Percentiles rank a stretch among this genome's conserved stretches.
Conservation (phyloP, 2,329 filamentous ascomycete genomes). For the Ophiocordyceps unilateralis region DNA sequence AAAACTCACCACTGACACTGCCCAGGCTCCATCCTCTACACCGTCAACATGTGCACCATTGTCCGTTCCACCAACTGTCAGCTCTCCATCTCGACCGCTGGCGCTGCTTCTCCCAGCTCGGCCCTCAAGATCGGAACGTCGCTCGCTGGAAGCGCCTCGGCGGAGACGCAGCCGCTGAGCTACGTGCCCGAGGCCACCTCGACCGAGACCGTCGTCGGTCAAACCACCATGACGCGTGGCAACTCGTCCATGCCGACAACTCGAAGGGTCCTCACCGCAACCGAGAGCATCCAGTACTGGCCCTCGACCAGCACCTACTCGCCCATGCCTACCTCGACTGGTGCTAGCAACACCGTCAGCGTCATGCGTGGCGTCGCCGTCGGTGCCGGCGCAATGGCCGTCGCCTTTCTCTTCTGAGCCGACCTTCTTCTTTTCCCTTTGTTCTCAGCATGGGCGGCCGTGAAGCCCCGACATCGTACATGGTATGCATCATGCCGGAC, state of each 20-base stretch:
- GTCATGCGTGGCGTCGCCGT: slow-evolving; percentile 8
- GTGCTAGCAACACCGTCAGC: slow-evolving; percentile 10
- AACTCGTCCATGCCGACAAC: slow-evolving; percentile 5
- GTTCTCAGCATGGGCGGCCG: background rate
- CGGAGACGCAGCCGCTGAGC: background rate
- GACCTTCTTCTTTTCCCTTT: background rate
- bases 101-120: slow-evolving; percentile 1
- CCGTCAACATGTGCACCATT: slow-evolving; percentile 19
- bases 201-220: slow-evolving; percentile 1
- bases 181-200: slow-evolving; percentile 1
- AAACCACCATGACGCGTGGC: slow-evolving; percentile 6
- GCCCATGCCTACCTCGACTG: slow-evolving; percentile 10
- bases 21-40: slow-evolving; percentile 13
- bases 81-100: slow-evolving; percentile 11
- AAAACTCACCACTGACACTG: background rate
- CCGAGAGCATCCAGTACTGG: background rate
- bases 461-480: slow-evolving; percentile 1
- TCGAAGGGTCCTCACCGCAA: slow-evolving; percentile 1
- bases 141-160: background rate
- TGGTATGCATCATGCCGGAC: slow-evolving; percentile 2
- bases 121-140: background rate
- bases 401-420: slow-evolving; percentile 11
- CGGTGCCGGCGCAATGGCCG: slow-evolving; percentile 10
- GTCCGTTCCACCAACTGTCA: slow-evolving; percentile 17
- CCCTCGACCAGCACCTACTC: slow-evolving; percentile 5